These are phyloP conservation scores for Vishniacozyma victoriae DNA, from an alignment of 768 basidiomycete species.

Conservation along the genomic window DNA sequence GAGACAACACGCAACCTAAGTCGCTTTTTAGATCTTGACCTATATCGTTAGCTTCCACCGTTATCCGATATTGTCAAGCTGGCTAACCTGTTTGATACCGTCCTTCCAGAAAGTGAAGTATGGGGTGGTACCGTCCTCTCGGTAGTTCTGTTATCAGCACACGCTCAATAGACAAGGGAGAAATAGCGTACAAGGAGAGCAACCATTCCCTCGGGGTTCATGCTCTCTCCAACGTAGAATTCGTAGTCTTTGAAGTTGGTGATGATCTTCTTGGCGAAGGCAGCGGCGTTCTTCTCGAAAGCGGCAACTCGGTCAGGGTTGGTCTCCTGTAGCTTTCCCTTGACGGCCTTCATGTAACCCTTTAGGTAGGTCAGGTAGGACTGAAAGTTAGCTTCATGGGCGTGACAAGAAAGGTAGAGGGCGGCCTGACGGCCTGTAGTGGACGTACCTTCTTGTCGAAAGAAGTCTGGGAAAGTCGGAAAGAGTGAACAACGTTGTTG, in stretches of 20 bases:
- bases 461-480: constrained; percentile 70
- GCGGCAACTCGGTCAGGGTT: constrained; percentile 60
- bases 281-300: constrained; percentile 75
- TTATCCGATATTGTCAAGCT: neutral
- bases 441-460: constrained; percentile 75
- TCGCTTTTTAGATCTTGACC: constrained; percentile 35
- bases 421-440: neutral
- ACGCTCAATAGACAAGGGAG: neutral
- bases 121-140: constrained; percentile 58
- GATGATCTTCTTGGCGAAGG: constrained; percentile 81
- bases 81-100: constrained; percentile 64
- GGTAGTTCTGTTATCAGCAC: constrained; percentile 61
- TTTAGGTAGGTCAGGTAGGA: constrained; percentile 75
- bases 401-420: neutral
- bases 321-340: constrained; percentile 56
- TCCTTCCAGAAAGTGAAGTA: constrained; percentile 96
- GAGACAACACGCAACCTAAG: too few relatives aligned
- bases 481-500: constrained; percentile 87
- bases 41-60: constrained; percentile 1
- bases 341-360: constrained; percentile 92
- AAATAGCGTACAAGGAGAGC: constrained; percentile 59
- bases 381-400: constrained; percentile 9
- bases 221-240: constrained; percentile 57
- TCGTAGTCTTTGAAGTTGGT: constrained; percentile 89
- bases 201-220: constrained; percentile 84